Percentiles rank a stretch among this genome's conserved stretches.
Conservation (phyloP, 169 alveolate species). For the Plasmodium ovale region DNA sequence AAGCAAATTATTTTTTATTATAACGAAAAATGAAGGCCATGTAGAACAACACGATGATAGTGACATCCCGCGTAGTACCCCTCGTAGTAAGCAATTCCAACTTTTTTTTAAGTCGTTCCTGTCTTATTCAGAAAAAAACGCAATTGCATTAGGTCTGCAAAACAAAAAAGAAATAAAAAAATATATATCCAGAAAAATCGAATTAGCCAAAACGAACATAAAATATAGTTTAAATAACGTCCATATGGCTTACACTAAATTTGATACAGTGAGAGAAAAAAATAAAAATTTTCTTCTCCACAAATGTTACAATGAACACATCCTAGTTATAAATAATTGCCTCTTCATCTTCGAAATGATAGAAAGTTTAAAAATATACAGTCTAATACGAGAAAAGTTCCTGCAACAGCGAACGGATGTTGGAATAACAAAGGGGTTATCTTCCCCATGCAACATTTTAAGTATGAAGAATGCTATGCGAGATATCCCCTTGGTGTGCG, state of each 20-base stretch:
- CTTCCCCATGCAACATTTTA: no score
- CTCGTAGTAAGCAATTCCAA: not conserved
- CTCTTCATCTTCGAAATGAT: not conserved
- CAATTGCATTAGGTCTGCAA: constrained; percentile 4
- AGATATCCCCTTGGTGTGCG: not conserved
- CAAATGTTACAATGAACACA: not conserved
- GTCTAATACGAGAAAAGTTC: not conserved
- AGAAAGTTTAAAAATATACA: not conserved
- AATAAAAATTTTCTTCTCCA: not conserved
- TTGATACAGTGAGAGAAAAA: not conserved
- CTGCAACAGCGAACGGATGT: no score
- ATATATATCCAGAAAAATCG: not conserved
- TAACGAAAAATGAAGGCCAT: not conserved
- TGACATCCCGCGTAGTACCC: not conserved
- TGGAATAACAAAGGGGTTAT: not conserved
- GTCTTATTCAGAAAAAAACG: constrained; percentile 27
- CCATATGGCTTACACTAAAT: not conserved
- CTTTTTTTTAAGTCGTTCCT: constrained; percentile 16
- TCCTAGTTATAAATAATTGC: not conserved
- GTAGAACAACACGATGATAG: not conserved
- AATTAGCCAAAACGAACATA: not conserved
- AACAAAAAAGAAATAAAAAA: not conserved
- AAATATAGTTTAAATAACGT: constrained; percentile 1
- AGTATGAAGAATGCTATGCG: not conserved
- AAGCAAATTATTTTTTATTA: not conserved